Evolutionary conservation across 2,329 filamentous ascomycete species (phyloP), one percentile per base, ranked within the genome.

Genomic region (Leptosphaerulina australis): DNA sequence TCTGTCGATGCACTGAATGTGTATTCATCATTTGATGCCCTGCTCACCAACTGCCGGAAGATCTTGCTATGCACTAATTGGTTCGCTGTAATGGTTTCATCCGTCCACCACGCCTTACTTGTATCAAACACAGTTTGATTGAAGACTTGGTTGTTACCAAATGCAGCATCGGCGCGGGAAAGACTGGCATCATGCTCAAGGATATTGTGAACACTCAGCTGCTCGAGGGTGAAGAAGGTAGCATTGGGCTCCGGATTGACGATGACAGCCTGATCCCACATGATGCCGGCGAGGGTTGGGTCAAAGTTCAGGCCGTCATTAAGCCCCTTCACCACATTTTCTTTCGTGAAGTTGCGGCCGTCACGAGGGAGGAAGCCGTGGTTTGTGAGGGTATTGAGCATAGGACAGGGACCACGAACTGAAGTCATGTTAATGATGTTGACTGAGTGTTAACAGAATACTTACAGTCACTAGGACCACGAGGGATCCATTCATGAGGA

Each of bases 131-230:
- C 63, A 2, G 73, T 76, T 43, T 77, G 68, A 65, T 83, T 81
- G 71, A 84, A 83, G 46, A 76, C 47, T 56, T 79, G 74, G 56
- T 79, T 78, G 63, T 79, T 77, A 17, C 80, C 81, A 44, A 81
- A 74, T 70, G 68, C 78, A 7, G 74, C 77, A 49, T 83, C 81
- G 1, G 70, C 60, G 20, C 80, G 79, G 30, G 76, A 79, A 18
- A 79, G 45, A 50, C 77, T 79, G 6, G 74, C 78, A 43, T 81
- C 79, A 44, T 81, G 79, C 46, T 81, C 78, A 5, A 81, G 64
- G 12, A 81, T 60, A 44, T 79, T 77, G 65, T 81, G 79, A 0
- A 66, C 67, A 40, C 74, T 76, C 8, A 81, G 72, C 11, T 79
- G 64, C 34, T 80, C 71, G 8, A 67, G 59, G 0, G 62, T 66